Percentiles rank a stretch among this genome's conserved stretches.
phyloP scores from a whole-genome alignment of 371 early-diverging fungal species.

The Lichtheimia ramosa region DNA sequence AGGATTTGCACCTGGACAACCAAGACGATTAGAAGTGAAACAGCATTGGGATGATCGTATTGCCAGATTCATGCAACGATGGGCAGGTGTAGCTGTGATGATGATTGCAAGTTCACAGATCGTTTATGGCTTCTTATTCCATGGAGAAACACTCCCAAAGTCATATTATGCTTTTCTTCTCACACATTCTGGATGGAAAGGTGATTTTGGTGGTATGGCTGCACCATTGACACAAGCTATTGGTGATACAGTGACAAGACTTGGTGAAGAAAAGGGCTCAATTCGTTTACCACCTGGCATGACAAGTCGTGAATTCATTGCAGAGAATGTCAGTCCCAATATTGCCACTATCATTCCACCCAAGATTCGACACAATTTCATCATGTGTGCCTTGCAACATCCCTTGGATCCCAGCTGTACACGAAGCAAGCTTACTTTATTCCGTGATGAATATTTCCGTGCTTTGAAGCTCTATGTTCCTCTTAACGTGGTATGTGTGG shows the following conservation, averaged over 20 bases:
- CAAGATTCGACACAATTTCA: constrained; percentile 60
- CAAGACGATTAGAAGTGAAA: constrained; percentile 13
- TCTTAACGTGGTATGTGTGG: constrained; percentile 61
- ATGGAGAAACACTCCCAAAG: constrained; percentile 60
- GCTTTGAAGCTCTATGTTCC: constrained; percentile 72
- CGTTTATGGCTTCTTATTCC: constrained; percentile 62
- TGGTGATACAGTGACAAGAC: constrained; percentile 34
- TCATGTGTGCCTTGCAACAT: constrained; percentile 76
- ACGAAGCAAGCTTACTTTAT: constrained; percentile 33
- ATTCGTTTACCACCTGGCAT: constrained; percentile 47
- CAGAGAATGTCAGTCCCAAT: constrained; percentile 56
- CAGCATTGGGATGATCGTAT: constrained; percentile 54
- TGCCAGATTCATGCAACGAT: constrained; percentile 50
- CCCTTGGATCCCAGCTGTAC: constrained; percentile 61
- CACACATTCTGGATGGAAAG: constrained; percentile 63
- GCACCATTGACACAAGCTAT: constrained; percentile 44
- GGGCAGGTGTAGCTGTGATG: constrained; percentile 66
- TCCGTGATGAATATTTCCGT: constrained; percentile 50
- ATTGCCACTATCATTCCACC: constrained; percentile 50
- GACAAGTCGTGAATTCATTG: constrained; percentile 50
- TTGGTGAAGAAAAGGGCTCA: constrained; percentile 31
- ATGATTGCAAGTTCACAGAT: constrained; percentile 66
- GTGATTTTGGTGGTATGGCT: constrained; percentile 57
- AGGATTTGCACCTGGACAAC: constrained; percentile 24
- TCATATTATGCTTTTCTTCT: constrained; percentile 70